Conservation (phyloP, 2,329 filamentous ascomycete genomes). For the Atkinsonella texensis region DNA sequence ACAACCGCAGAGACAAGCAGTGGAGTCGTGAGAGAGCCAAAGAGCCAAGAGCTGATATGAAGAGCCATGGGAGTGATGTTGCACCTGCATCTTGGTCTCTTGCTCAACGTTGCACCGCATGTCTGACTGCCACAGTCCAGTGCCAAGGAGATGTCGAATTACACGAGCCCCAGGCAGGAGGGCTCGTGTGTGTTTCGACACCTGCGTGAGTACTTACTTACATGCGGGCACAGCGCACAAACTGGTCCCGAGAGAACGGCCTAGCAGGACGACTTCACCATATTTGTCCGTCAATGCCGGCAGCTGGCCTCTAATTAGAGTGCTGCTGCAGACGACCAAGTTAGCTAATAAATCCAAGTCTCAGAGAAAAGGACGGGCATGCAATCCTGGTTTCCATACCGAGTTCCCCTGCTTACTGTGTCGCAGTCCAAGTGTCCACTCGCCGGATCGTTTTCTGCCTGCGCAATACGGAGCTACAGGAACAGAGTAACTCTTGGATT, state of each 20-base stretch:
- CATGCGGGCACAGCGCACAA: slow-evolving; percentile 4
- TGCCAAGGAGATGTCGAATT: not conserved
- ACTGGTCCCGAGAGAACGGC: slow-evolving; percentile 9
- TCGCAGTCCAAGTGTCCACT: not conserved
- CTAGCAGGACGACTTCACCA: not conserved
- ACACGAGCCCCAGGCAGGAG: not conserved
- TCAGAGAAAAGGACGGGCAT: no score
- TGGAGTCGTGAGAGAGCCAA: not conserved
- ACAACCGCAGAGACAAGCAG: slow-evolving; percentile 1
- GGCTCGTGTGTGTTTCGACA: not conserved
- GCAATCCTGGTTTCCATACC: not conserved
- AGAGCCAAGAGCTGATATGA: slow-evolving; percentile 8
- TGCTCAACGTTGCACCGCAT: slow-evolving; percentile 10
- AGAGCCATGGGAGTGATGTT: slow-evolving; percentile 6
- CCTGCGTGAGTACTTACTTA: not conserved
- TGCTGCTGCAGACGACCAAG: no score
- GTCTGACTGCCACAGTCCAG: not conserved
- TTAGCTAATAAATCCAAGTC: no score
- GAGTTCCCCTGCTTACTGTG: not conserved
- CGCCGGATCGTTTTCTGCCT: no score
- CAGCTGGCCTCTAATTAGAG: not conserved
- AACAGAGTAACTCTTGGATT: not conserved
- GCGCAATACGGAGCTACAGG: not conserved
- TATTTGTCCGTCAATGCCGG: not conserved
- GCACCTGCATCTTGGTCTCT: slow-evolving; percentile 5